These are phyloP conservation scores for Phyllosticta capitalensis DNA, from an alignment of 2,329 filamentous ascomycete species.

Conservation along the genomic window DNA sequence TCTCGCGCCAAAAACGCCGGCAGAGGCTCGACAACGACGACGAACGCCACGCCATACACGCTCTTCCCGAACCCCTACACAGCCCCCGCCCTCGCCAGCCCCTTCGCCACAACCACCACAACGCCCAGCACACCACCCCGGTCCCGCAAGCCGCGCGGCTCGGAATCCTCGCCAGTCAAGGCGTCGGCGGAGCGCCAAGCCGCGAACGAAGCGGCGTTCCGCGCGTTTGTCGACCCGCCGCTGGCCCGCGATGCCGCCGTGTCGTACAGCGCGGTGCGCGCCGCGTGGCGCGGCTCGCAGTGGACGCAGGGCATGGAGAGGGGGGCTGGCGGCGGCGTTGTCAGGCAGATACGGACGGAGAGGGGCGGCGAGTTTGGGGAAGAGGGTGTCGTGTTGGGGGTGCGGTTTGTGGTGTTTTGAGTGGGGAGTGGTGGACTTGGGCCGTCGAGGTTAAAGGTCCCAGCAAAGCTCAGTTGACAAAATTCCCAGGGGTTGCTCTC, in stretches of 20 bases:
- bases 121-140: neutral
- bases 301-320: conserved; percentile 12
- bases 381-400: conserved; percentile 31
- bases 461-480: too few relatives aligned
- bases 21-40: too few relatives aligned
- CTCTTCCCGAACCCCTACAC: neutral
- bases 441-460: neutral
- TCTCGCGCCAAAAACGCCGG: too few relatives aligned
- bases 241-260: conserved; percentile 27
- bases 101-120: neutral
- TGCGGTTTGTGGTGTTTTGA: conserved; percentile 30
- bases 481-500: too few relatives aligned
- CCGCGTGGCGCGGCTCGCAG: conserved; percentile 12
- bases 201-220: neutral
- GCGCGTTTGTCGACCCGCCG: conserved; percentile 16
- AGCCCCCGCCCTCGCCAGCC: neutral
- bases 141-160: neutral
- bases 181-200: conserved; percentile 16
- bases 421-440: neutral
- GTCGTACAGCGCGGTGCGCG: conserved; percentile 19
- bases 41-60: neutral
- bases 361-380: conserved; percentile 32
- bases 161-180: conserved; percentile 10
- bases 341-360: conserved; percentile 32
- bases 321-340: conserved; percentile 15